These are phyloP conservation scores for Umbelopsis ramanniana DNA, from an alignment of 192 early-diverging fungal species.

Conservation along the genomic window DNA sequence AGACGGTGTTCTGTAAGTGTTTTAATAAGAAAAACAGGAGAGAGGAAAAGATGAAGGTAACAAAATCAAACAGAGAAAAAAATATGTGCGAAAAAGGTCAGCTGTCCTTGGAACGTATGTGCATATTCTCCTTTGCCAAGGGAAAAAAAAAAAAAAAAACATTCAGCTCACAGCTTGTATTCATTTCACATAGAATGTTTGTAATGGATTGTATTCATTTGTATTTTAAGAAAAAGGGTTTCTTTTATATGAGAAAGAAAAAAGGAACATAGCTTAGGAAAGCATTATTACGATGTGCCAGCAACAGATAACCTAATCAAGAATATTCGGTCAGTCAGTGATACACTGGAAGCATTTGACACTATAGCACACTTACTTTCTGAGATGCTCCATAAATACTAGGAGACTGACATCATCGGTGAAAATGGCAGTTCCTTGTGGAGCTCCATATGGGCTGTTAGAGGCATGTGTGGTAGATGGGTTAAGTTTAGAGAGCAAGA, in stretches of 20 bases:
- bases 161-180: background rate
- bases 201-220: slow-evolving; percentile 12
- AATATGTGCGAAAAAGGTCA: background rate
- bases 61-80: background rate
- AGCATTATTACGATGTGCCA: slow-evolving; percentile 41
- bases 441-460: slow-evolving; percentile 67
- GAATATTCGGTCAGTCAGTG: background rate
- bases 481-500: slow-evolving; percentile 97
- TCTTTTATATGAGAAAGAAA: background rate
- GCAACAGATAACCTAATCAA: slow-evolving; percentile 48
- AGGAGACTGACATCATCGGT: slow-evolving; percentile 98
- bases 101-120: background rate
- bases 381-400: slow-evolving; percentile 96
- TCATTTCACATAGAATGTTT: no score
- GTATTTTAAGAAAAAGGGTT: background rate
- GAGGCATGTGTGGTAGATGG: slow-evolving; percentile 94
- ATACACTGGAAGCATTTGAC: no score
- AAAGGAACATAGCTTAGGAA: background rate
- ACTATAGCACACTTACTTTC: slow-evolving; percentile 63
- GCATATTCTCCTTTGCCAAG: no score
- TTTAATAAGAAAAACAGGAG: background rate
- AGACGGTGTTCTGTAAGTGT: background rate
- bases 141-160: no score
- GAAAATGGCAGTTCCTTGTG: slow-evolving; percentile 88
- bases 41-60: background rate